Conservation (phyloP, 768 basidiomycete species). For the Serendipita sp. region DNA sequence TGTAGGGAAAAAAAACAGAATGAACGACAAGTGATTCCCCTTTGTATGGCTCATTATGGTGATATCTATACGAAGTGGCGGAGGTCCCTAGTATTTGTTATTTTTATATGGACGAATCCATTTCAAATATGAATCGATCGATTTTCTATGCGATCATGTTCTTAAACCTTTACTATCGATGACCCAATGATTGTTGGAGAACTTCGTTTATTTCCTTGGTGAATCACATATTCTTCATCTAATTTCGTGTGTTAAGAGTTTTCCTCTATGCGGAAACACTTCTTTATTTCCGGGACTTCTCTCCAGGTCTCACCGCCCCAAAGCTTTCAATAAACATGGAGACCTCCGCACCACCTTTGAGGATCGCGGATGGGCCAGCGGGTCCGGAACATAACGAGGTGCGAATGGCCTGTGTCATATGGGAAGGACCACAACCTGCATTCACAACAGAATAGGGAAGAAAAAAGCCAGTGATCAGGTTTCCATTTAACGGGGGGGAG, state of each 20-base stretch:
- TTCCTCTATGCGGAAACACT: too few species aligned
- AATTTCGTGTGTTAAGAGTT: too few species aligned
- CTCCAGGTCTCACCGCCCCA: background rate
- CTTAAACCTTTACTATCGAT: too few species aligned
- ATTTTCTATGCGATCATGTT: too few species aligned
- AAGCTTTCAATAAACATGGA: slow-evolving; percentile 4
- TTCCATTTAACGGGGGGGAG: too few species aligned
- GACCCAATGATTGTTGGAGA: too few species aligned
- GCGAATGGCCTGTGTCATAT: background rate
- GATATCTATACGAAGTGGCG: background rate
- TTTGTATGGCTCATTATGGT: background rate
- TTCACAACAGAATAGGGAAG: background rate
- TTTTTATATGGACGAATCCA: too few species aligned
- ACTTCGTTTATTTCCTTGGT: too few species aligned
- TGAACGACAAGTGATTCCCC: background rate
- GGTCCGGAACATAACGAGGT: background rate
- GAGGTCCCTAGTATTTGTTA: background rate
- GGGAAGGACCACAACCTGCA: background rate
- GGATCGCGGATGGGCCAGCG: background rate
- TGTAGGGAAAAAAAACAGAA: background rate
- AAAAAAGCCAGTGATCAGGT: too few species aligned
- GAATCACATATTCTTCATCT: too few species aligned
- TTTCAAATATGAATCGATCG: too few species aligned
- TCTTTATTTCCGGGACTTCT: too few species aligned
- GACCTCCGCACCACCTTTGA: background rate